These are phyloP conservation scores for Rhododendron ferrugineum DNA, from an alignment of 148 eudicot species.

Conservation along the genomic window DNA sequence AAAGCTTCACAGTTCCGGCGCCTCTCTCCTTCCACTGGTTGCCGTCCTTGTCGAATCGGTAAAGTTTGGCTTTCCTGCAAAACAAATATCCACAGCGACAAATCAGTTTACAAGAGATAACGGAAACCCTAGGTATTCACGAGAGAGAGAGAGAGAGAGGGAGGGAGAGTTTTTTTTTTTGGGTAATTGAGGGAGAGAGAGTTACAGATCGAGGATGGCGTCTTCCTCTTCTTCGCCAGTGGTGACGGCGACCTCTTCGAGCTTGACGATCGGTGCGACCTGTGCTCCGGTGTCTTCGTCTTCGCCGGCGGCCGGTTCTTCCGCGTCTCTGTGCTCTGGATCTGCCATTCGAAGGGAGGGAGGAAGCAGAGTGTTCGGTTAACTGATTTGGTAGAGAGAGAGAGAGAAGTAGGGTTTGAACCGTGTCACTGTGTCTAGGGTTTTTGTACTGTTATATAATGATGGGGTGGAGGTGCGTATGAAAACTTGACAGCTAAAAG, in stretches of 20 bases:
- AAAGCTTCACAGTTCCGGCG: slow-evolving; percentile 69
- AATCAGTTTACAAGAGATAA: neutral
- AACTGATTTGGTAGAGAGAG: neutral
- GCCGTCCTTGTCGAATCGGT: slow-evolving; percentile 88
- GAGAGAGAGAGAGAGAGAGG: neutral
- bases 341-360: slow-evolving; percentile 44
- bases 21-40: slow-evolving; percentile 99
- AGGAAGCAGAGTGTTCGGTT: neutral
- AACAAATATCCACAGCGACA: neutral
- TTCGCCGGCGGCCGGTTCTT: slow-evolving; percentile 44
- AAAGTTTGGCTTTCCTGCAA: slow-evolving; percentile 67
- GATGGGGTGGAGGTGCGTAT: neutral
- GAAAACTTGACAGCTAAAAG: no score
- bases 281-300: slow-evolving; percentile 87
- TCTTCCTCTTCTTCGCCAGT: slow-evolving; percentile 87
- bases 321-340: slow-evolving; percentile 50
- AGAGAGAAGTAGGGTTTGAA: neutral
- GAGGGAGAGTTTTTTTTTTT: no score
- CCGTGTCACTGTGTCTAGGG: neutral
- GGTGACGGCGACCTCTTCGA: slow-evolving; percentile 65
- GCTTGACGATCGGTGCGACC: slow-evolving; percentile 64
- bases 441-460: neutral
- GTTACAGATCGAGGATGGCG: slow-evolving; percentile 64
- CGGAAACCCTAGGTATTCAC: neutral
- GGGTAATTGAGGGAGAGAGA: neutral